These are phyloP conservation scores for Lachancea cidri DNA, from an alignment of 805 yeast species.

Conservation along the genomic window DNA sequence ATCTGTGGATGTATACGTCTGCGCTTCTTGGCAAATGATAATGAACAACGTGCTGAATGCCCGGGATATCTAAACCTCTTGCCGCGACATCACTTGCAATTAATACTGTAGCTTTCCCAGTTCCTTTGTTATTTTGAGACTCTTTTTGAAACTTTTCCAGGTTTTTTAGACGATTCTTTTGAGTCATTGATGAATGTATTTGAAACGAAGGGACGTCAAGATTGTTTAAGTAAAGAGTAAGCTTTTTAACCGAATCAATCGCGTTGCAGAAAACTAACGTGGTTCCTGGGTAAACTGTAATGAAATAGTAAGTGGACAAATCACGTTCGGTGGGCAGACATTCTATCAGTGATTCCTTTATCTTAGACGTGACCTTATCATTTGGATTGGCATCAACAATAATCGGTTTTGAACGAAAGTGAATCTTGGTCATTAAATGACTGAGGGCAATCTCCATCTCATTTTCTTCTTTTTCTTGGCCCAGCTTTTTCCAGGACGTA, in stretches of 20 bases:
- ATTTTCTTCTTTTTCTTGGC: constrained; percentile 19
- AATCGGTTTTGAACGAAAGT: constrained; percentile 64
- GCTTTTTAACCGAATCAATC: constrained; percentile 88
- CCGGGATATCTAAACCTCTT: constrained; percentile 90
- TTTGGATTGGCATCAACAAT: constrained; percentile 85
- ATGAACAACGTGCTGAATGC: constrained; percentile 89
- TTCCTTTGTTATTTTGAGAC: constrained; percentile 34
- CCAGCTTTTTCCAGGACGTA: constrained; percentile 29
- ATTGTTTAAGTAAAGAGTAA: constrained; percentile 68
- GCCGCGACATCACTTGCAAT: constrained; percentile 98
- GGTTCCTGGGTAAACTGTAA: constrained; percentile 80
- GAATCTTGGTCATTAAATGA: constrained; percentile 61
- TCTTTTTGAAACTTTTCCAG: constrained; percentile 72
- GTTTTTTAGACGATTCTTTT: constrained; percentile 82
- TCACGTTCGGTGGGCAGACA: constrained; percentile 91
- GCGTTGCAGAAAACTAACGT: constrained; percentile 90
- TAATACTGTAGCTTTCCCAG: constrained; percentile 56
- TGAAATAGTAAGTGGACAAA: constrained; percentile 79
- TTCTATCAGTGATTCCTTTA: constrained; percentile 84
- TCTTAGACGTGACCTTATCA: constrained; percentile 65
- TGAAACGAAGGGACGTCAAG: constrained; percentile 65
- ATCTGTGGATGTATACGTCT: constrained; percentile 89
- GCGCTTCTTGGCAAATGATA: constrained; percentile 94
- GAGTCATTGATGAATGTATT: constrained; percentile 91
- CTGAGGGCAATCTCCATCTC: constrained; percentile 56